A percentile compares a stretch with the other conserved stretches of the same genome.
Conservation (phyloP, 2,329 filamentous ascomycete species). For the Orbilia ellipsospora region DNA sequence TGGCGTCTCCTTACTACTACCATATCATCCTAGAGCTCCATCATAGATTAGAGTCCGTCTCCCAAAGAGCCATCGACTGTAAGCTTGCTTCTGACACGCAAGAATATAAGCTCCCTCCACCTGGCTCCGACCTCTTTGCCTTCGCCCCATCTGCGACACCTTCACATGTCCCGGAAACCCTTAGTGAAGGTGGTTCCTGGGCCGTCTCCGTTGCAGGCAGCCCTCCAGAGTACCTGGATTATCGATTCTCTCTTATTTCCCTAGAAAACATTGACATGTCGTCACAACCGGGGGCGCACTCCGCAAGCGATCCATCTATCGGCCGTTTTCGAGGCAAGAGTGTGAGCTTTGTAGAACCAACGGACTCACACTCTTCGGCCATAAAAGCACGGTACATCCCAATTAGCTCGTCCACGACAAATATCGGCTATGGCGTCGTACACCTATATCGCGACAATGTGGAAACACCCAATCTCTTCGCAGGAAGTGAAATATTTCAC, state of each 20-base stretch:
- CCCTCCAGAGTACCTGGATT: conserved; percentile 34
- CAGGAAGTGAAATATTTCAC: conserved; percentile 12
- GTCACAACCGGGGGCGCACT: conserved; percentile 17
- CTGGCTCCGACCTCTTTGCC: conserved; percentile 38
- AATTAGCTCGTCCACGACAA: conserved; percentile 73
- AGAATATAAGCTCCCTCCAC: conserved; percentile 18
- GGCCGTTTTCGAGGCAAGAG: conserved; percentile 45
- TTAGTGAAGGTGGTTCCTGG: background rate
- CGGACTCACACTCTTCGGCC: conserved; percentile 63
- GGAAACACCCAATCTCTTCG: conserved; percentile 73
- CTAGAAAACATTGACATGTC: conserved; percentile 51
- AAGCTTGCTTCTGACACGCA: conserved; percentile 23
- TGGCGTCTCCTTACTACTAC: conserved; percentile 53
- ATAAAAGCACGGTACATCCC: conserved; percentile 85
- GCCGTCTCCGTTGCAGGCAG: conserved; percentile 4
- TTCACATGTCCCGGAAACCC: conserved; percentile 23
- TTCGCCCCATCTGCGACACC: conserved; percentile 23
- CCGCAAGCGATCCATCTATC: conserved; percentile 13
- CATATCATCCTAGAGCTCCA: conserved; percentile 48
- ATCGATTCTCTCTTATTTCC: conserved; percentile 44
- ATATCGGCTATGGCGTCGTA: conserved; percentile 90
- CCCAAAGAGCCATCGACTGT: conserved; percentile 25
- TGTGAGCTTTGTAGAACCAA: conserved; percentile 45
- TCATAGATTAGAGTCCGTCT: conserved; percentile 23
- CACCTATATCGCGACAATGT: conserved; percentile 90